phyloP scores from a whole-genome alignment of 1,139 yeast species.

The Pichia sp. region DNA sequence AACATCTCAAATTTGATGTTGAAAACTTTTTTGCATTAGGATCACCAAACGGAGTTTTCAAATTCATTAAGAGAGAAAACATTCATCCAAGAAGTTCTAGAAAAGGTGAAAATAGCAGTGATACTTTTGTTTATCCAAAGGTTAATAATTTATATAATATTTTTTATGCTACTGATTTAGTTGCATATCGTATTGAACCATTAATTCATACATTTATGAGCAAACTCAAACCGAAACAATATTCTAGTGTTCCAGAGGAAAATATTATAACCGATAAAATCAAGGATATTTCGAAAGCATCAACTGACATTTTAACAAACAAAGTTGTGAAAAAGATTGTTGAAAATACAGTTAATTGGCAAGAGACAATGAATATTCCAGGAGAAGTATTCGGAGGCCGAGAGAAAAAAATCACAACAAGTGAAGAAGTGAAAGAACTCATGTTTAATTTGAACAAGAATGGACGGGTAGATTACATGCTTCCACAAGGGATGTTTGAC shows the following conservation, averaged over 20 bases:
- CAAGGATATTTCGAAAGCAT: conserved; percentile 33
- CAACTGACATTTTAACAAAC: conserved; percentile 34
- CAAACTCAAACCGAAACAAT: conserved; percentile 46
- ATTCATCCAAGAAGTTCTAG: conserved; percentile 36
- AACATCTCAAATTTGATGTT: conserved; percentile 59
- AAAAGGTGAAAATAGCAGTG: conserved; percentile 5
- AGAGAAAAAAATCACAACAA: conserved; percentile 17
- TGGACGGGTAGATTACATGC: conserved; percentile 76
- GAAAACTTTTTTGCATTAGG: conserved; percentile 77
- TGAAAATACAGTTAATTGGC: conserved; percentile 16
- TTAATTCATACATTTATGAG: conserved; percentile 53
- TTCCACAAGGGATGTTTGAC: conserved; percentile 78
- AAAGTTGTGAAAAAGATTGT: conserved; percentile 17
- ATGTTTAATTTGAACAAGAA: conserved; percentile 49
- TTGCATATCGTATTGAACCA: conserved; percentile 84
- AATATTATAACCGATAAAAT: conserved; percentile 40
- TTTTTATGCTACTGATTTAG: conserved; percentile 86
- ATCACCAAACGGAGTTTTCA: conserved; percentile 85
- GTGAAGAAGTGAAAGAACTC: conserved; percentile 31
- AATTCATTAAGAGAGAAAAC: conserved; percentile 55
- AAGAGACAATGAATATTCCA: neutral
- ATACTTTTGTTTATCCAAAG: conserved; percentile 36
- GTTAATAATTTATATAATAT: conserved; percentile 64
- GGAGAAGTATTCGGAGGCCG: conserved; percentile 5
- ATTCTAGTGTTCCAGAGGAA: conserved; percentile 47